Evolutionary conservation across 768 basidiomycete genomes (phyloP).

Genomic region (Tulasnella sp.): DNA sequence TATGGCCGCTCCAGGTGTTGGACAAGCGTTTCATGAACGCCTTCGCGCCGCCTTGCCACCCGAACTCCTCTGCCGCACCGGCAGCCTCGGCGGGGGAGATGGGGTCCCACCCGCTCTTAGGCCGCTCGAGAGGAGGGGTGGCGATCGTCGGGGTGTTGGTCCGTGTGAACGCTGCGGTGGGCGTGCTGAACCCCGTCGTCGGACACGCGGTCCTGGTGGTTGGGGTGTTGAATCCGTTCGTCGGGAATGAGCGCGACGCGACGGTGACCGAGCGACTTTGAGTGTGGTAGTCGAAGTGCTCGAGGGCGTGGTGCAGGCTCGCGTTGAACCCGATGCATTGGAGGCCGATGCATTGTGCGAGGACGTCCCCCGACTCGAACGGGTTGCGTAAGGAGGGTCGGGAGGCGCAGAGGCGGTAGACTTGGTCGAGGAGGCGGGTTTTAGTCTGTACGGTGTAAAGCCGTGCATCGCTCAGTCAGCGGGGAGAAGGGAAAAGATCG

Average conservation of each 20-base stretch:
- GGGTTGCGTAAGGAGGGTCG: not conserved
- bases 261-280: not conserved
- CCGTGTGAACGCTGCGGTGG: not conserved
- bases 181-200: no score
- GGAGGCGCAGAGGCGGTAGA: not conserved
- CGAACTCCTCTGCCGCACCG: no score
- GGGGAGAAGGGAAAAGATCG: not conserved
- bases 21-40: not conserved
- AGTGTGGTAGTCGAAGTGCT: not conserved
- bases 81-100: not conserved
- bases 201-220: no score
- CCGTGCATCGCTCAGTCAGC: not conserved
- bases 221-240: no score
- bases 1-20: not conserved
- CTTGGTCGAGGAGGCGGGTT: not conserved
- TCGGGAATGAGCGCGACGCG: no score
- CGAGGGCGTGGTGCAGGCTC: not conserved
- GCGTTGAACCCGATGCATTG: slow-evolving; percentile 11
- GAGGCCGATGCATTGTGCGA: not conserved
- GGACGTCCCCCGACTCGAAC: not conserved
- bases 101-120: not conserved
- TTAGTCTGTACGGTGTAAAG: not conserved
- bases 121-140: not conserved
- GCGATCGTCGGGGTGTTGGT: not conserved
- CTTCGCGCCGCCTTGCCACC: not conserved